Conservation (phyloP, 768 basidiomycete species). For the Tulasnella sp. region DNA sequence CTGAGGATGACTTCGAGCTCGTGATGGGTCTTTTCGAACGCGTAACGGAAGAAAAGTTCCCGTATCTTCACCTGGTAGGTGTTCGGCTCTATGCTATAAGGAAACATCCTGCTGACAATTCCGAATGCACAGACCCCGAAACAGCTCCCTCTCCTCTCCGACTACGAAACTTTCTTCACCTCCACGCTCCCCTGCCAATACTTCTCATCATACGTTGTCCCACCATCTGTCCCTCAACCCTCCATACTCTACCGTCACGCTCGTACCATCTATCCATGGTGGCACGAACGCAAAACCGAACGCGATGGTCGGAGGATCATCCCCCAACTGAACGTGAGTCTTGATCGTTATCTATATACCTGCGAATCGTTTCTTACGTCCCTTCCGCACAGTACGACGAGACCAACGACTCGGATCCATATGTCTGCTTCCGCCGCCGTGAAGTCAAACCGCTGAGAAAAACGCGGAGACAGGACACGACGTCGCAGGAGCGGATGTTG, state of each 20-base stretch:
- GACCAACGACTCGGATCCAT: slow-evolving; percentile 77
- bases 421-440: slow-evolving; percentile 92
- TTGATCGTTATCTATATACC: not conserved
- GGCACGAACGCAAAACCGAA: slow-evolving; percentile 74
- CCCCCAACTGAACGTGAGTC: slow-evolving; percentile 72
- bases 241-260: slow-evolving; percentile 55
- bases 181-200: slow-evolving; percentile 43
- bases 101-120: not conserved
- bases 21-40: slow-evolving; percentile 93
- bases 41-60: slow-evolving; percentile 77
- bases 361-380: not conserved
- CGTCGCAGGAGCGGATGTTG: slow-evolving; percentile 77
- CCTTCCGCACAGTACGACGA: slow-evolving; percentile 58
- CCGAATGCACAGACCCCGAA: not conserved
- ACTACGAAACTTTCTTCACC: slow-evolving; percentile 49
- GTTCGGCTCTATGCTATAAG: not conserved
- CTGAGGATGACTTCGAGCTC: slow-evolving; percentile 89
- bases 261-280: slow-evolving; percentile 70
- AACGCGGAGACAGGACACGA: slow-evolving; percentile 82
- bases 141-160: slow-evolving; percentile 42
- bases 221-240: slow-evolving; percentile 57
- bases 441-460: slow-evolving; percentile 92
- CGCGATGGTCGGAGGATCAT: slow-evolving; percentile 77
- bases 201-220: slow-evolving; percentile 59
- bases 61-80: slow-evolving; percentile 82